These are phyloP conservation scores for Panellus pusillus DNA, from an alignment of 768 basidiomycete genomes.

Conservation along the genomic window DNA sequence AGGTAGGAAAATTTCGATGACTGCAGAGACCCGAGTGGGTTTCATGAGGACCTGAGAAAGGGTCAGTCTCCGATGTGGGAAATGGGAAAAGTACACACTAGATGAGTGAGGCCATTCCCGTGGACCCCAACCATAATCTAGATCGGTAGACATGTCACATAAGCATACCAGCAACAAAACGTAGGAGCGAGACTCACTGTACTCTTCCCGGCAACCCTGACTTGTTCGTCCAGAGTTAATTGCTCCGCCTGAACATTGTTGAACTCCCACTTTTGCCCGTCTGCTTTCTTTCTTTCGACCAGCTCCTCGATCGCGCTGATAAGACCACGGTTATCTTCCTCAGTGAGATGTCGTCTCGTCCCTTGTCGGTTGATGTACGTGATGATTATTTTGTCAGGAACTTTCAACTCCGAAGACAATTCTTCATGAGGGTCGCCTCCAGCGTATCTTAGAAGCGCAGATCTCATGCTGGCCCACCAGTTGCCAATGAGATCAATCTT, in stretches of 20 bases:
- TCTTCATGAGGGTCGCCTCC: conserved; percentile 32
- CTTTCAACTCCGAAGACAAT: neutral
- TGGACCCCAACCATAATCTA: conserved; percentile 56
- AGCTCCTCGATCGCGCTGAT: conserved; percentile 42
- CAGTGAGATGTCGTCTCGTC: conserved; percentile 39
- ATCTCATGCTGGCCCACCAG: conserved; percentile 60
- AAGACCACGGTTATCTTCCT: conserved; percentile 43
- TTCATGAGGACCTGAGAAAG: conserved; percentile 51
- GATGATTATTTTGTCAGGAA: conserved; percentile 38
- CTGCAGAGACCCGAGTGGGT: conserved; percentile 50
- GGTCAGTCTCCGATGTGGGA: neutral
- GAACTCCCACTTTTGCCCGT: conserved; percentile 43
- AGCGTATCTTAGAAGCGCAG: conserved; percentile 50
- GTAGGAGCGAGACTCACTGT: conserved; percentile 39
- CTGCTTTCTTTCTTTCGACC: conserved; percentile 32
- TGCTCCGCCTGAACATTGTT: conserved; percentile 47
- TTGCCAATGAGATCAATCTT: conserved; percentile 21
- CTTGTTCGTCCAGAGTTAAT: conserved; percentile 57
- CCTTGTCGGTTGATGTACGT: conserved; percentile 55
- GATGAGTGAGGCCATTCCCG: conserved; percentile 60
- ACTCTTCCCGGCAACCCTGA: conserved; percentile 49
- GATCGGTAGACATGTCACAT: neutral
- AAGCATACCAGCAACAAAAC: neutral
- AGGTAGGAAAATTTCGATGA: conserved; percentile 64
- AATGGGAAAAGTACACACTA: conserved; percentile 27